phyloP scores from a whole-genome alignment of 192 early-diverging fungal species.

The Coemansia sp. region DNA sequence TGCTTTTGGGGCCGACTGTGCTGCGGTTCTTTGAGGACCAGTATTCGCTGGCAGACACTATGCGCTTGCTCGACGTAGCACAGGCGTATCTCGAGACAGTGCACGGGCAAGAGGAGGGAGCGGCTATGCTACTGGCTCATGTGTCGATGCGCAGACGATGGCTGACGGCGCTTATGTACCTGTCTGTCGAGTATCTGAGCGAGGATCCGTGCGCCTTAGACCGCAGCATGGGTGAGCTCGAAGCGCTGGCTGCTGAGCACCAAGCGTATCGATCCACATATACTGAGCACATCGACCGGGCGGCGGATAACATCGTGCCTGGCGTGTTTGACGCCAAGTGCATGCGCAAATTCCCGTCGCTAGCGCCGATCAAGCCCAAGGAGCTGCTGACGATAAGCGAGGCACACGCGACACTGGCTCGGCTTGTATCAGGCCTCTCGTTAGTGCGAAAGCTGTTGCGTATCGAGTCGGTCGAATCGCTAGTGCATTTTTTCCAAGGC shows the following conservation, averaged over 20 bases:
- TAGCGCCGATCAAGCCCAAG: constrained; percentile 40
- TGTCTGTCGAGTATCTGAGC: constrained; percentile 16
- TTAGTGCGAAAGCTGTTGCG: constrained; percentile 17
- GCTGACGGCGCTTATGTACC: constrained; percentile 19
- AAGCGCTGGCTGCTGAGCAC: constrained; percentile 10
- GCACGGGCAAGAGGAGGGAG: constrained; percentile 11
- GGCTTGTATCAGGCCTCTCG: constrained; percentile 15
- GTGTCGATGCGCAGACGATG: constrained; percentile 30
- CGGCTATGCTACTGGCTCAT: constrained; percentile 9
- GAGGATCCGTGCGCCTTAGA: constrained; percentile 23
- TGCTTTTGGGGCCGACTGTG: constrained; percentile 22
- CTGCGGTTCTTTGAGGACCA: constrained; percentile 26
- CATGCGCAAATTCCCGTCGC: constrained; percentile 46
- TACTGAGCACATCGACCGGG: neutral
- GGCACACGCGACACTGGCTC: constrained; percentile 15
- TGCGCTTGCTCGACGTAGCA: constrained; percentile 17
- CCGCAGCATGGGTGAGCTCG: neutral
- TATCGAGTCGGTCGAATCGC: constrained; percentile 21
- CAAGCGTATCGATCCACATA: neutral
- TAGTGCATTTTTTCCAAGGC: constrained; percentile 25
- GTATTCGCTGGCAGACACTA: constrained; percentile 15
- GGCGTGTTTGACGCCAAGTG: constrained; percentile 45
- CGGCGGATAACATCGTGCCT: constrained; percentile 6
- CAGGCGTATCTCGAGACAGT: neutral
- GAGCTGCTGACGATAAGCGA: constrained; percentile 14